phyloP scores from a whole-genome alignment of 805 yeast genomes.

The Metschnikowia henanensis region DNA sequence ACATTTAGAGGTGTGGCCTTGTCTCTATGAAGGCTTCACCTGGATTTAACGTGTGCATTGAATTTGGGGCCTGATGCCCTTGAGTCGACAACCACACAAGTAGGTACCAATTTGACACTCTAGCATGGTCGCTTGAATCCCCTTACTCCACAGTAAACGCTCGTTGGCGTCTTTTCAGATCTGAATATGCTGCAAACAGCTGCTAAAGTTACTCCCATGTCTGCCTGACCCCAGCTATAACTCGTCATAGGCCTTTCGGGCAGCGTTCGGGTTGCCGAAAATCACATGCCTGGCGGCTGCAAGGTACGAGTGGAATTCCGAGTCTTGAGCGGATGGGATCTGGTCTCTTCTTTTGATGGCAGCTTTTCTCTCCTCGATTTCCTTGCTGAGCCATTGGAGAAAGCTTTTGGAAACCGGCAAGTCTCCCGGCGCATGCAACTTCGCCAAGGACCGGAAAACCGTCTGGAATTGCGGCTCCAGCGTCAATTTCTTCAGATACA shows the following conservation, averaged over 20 bases:
- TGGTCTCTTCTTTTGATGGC: not conserved
- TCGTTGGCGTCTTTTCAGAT: too few relatives aligned
- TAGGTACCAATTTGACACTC: too few relatives aligned
- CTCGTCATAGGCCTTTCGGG: slow-evolving; percentile 49
- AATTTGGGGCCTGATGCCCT: too few relatives aligned
- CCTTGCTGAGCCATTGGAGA: slow-evolving; percentile 60
- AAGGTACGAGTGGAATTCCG: slow-evolving; percentile 37
- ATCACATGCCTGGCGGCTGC: slow-evolving; percentile 56
- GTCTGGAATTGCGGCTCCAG: slow-evolving; percentile 43
- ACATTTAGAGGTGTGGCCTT: too few relatives aligned
- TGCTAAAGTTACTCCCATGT: not conserved
- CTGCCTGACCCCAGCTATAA: slow-evolving; percentile 1
- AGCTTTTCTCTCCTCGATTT: slow-evolving; percentile 29
- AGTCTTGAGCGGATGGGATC: slow-evolving; percentile 25
- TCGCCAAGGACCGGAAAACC: slow-evolving; percentile 25
- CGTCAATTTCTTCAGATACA: slow-evolving; percentile 23
- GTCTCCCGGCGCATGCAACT: slow-evolving; percentile 30
- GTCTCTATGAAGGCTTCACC: too few relatives aligned
- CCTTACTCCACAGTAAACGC: too few relatives aligned
- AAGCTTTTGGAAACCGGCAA: slow-evolving; percentile 43
- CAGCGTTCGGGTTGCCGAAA: slow-evolving; percentile 77
- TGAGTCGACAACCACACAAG: too few relatives aligned
- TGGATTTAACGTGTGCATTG: too few relatives aligned
- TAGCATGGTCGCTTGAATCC: too few relatives aligned
- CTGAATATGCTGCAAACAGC: too few relatives aligned